These are phyloP conservation scores for Penicillium sp. DNA, from an alignment of 2,329 filamentous ascomycete species.

Conservation along the genomic window DNA sequence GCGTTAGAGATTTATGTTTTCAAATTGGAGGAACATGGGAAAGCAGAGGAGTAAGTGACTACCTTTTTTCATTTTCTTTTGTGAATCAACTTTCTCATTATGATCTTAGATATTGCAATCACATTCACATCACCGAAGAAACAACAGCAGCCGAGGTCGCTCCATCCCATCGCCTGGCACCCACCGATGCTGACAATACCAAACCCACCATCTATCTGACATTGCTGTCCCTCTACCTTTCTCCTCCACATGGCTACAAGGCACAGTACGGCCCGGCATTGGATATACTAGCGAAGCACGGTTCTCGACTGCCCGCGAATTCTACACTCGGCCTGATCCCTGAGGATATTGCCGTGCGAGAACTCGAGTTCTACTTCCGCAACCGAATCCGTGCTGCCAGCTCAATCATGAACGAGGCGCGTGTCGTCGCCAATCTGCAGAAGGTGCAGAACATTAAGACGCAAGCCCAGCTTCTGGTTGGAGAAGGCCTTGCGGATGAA, in stretches of 20 bases:
- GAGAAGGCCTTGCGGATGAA: constrained; percentile 53
- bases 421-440: constrained; percentile 71
- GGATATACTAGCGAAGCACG: constrained; percentile 84
- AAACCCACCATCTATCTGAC: constrained; percentile 84
- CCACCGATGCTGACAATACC: constrained; percentile 51
- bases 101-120: constrained; percentile 73
- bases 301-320: constrained; percentile 80
- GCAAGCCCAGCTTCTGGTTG: constrained; percentile 69
- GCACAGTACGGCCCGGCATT: constrained; percentile 76
- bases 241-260: constrained; percentile 68
- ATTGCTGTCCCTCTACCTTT: constrained; percentile 82
- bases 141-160: constrained; percentile 31
- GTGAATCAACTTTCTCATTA: background rate
- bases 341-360: constrained; percentile 67
- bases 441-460: constrained; percentile 75
- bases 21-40: constrained; percentile 78
- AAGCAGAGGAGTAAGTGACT: constrained; percentile 79
- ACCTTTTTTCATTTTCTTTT: background rate
- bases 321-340: constrained; percentile 86
- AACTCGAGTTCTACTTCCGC: constrained; percentile 86
- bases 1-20: constrained; percentile 98
- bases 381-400: constrained; percentile 86
- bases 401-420: constrained; percentile 72
- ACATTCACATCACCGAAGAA: constrained; percentile 64
- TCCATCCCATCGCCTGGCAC: constrained; percentile 34